Conservation (phyloP, 2,329 filamentous ascomycete species). For the Pseudocercospora musae region DNA sequence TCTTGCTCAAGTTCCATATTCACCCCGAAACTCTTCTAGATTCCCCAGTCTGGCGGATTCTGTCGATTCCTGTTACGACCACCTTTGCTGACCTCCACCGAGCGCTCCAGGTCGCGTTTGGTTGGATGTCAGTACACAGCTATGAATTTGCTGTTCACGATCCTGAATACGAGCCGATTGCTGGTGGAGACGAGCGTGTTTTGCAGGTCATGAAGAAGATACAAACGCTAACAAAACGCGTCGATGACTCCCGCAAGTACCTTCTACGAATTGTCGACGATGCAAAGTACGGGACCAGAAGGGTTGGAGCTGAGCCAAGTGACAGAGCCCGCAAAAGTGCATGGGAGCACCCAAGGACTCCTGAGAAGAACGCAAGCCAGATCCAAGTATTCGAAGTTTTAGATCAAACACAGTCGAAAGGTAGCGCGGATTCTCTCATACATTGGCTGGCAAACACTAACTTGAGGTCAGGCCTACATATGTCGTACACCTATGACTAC, state of each 20-base stretch:
- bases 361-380: constrained; percentile 15
- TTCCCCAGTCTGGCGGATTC: constrained; percentile 26
- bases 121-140: constrained; percentile 27
- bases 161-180: constrained; percentile 4
- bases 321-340: constrained; percentile 12
- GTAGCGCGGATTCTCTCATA: neutral
- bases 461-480: neutral
- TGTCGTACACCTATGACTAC: constrained; percentile 30
- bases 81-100: constrained; percentile 28
- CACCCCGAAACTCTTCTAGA: constrained; percentile 16
- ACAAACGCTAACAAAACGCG: neutral
- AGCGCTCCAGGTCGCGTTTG: constrained; percentile 31
- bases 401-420: constrained; percentile 14
- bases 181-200: neutral
- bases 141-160: constrained; percentile 27
- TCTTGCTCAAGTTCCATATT: constrained; percentile 27
- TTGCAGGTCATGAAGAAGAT: constrained; percentile 4
- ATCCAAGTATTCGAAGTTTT: constrained; percentile 20
- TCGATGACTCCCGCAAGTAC: constrained; percentile 8
- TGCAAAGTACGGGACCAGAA: neutral
- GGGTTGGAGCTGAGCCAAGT: neutral
- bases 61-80: constrained; percentile 26
- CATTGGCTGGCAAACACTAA: neutral
- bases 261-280: constrained; percentile 9
- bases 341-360: constrained; percentile 20